Conservation (phyloP, 352 stramenopile genomes). For the Globisporangium nunn region DNA sequence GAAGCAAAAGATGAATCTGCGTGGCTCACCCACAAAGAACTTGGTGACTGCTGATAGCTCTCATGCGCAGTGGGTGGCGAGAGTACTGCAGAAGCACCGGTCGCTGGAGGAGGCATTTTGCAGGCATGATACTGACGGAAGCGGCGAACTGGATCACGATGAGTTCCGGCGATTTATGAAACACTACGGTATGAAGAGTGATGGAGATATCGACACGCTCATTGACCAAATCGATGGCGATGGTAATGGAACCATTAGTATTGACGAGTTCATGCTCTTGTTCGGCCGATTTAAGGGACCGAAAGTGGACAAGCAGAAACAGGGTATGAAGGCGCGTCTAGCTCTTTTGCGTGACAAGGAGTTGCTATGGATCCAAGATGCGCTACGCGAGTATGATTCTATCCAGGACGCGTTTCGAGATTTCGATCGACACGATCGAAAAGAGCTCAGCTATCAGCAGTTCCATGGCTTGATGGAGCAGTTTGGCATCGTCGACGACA, state of each 20-base stretch:
- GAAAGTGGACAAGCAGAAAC: constrained; percentile 2
- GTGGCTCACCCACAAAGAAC: not conserved
- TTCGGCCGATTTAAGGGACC: constrained; percentile 16
- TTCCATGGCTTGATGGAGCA: constrained; percentile 49
- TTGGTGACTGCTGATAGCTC: not conserved
- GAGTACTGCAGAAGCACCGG: constrained; percentile 26
- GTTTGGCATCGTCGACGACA: constrained; percentile 44
- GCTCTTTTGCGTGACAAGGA: constrained; percentile 38
- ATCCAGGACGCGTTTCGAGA: constrained; percentile 38
- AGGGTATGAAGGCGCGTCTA: constrained; percentile 14
- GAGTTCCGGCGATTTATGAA: constrained; percentile 49
- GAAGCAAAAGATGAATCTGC: constrained; percentile 16
- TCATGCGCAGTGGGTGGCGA: constrained; percentile 15
- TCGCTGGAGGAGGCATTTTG: constrained; percentile 32
- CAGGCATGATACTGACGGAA: constrained; percentile 29
- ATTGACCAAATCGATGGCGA: constrained; percentile 34
- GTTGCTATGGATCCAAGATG: constrained; percentile 37
- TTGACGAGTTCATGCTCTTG: constrained; percentile 31
- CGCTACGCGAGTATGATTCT: constrained; percentile 29
- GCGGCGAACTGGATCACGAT: constrained; percentile 34
- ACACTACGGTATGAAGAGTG: constrained; percentile 34
- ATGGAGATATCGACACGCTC: constrained; percentile 26
- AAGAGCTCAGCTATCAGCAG: constrained; percentile 46
- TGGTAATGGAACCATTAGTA: constrained; percentile 32
- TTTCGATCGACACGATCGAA: constrained; percentile 24